These are phyloP conservation scores for Russula ochroleuca DNA, from an alignment of 768 basidiomycete genomes.

Conservation along the genomic window DNA sequence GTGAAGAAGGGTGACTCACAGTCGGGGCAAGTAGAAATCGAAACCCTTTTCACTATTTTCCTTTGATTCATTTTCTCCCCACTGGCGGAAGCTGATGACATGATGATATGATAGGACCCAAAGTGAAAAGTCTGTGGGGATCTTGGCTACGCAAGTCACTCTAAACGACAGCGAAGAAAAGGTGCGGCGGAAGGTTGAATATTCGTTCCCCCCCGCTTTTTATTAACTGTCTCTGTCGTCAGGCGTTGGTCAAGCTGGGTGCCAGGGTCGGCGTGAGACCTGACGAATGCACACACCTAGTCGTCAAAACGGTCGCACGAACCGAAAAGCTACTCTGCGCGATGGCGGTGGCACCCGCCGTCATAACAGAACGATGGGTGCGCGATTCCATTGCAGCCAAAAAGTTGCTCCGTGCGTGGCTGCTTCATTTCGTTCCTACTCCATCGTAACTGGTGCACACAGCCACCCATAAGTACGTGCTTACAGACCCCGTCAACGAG, in stretches of 20 bases:
- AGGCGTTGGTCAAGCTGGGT: conserved; percentile 65
- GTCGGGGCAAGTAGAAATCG: conserved; percentile 11
- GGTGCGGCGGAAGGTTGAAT: conserved; percentile 38
- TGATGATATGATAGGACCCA: background rate
- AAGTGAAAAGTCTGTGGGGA: conserved; percentile 36
- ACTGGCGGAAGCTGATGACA: background rate
- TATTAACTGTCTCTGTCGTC: conserved; percentile 8
- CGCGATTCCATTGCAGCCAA: conserved; percentile 51
- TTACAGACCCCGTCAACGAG: conserved; percentile 62
- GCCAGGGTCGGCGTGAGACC: conserved; percentile 58
- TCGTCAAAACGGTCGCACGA: conserved; percentile 63
- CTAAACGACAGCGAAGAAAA: conserved; percentile 56
- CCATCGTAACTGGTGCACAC: background rate
- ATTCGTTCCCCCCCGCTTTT: background rate
- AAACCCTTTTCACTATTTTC: too few species aligned
- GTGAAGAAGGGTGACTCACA: conserved; percentile 5
- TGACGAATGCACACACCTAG: conserved; percentile 72
- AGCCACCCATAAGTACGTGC: conserved; percentile 61
- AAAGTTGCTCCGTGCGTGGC: conserved; percentile 57
- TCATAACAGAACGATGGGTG: conserved; percentile 70
- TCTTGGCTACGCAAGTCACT: conserved; percentile 67
- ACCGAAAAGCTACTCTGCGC: conserved; percentile 89
- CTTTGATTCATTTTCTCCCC: background rate
- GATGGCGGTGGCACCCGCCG: conserved; percentile 54
- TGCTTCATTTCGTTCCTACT: background rate